phyloP scores from a whole-genome alignment of 1,284 basidiomycete species.

The Vanrija sp. region DNA sequence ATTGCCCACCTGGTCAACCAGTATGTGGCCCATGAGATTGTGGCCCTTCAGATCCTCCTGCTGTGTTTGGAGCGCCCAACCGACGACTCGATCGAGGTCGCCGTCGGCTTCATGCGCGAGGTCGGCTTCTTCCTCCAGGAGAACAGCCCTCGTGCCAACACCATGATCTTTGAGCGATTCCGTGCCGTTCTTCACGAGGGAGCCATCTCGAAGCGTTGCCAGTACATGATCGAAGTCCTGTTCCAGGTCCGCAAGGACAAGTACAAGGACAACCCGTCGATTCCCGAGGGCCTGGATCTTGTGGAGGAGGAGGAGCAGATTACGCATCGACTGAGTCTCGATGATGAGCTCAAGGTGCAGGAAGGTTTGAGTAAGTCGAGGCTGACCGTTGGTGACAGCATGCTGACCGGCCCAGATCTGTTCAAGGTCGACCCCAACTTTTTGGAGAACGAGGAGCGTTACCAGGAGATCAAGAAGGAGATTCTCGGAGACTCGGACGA shows the following conservation, averaged over 20 bases:
- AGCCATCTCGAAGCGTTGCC: constrained; percentile 88
- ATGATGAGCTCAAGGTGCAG: constrained; percentile 89
- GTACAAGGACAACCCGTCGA: constrained; percentile 94
- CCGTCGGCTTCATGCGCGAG: constrained; percentile 95
- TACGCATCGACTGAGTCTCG: constrained; percentile 85
- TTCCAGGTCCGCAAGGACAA: constrained; percentile 98
- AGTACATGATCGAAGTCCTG: constrained; percentile 99
- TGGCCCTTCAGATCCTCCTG: constrained; percentile 91
- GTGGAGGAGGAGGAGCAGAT: constrained; percentile 98
- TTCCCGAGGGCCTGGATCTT: constrained; percentile 89
- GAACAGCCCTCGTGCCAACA: constrained; percentile 90
- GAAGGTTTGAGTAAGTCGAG: constrained; percentile 80
- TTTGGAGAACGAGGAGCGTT: constrained; percentile 88
- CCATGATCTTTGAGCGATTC: constrained; percentile 91
- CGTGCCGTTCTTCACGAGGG: constrained; percentile 94
- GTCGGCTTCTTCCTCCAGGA: constrained; percentile 92
- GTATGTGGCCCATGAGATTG: constrained; percentile 85
- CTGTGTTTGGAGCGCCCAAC: constrained; percentile 92
- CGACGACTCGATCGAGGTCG: constrained; percentile 97
- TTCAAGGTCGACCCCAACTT: constrained; percentile 93
- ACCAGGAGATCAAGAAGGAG: constrained; percentile 84
- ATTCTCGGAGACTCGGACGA: constrained; percentile 70
- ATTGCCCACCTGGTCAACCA: constrained; percentile 97
- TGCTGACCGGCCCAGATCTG: constrained; percentile 59
- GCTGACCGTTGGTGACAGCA: not conserved